phyloP scores from a whole-genome alignment of 768 basidiomycete species.

The Leccinum rimulosum region DNA sequence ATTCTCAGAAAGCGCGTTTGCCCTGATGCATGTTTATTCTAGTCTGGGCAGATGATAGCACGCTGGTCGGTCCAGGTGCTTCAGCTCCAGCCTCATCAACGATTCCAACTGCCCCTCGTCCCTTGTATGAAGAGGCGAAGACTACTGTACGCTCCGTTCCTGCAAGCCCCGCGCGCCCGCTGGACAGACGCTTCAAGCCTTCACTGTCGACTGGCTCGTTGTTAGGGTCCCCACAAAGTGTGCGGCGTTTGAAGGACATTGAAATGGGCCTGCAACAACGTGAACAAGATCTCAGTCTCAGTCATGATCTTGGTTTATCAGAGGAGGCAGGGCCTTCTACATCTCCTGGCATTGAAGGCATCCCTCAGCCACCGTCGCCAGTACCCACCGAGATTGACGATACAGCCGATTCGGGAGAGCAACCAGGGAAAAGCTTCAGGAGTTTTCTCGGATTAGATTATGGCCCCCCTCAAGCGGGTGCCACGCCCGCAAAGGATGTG shows the following conservation, averaged over 20 bases:
- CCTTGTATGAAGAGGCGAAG: conserved; percentile 1
- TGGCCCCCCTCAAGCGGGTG: conserved; percentile 7
- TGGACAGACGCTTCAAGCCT: not conserved
- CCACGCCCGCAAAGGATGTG: conserved; percentile 6
- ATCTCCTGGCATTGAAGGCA: not conserved
- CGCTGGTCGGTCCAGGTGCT: not conserved
- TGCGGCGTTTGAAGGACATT: conserved; percentile 15
- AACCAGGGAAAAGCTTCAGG: conserved; percentile 12
- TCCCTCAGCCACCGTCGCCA: conserved; percentile 27
- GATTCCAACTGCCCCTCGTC: not conserved
- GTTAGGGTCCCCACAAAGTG: conserved; percentile 8
- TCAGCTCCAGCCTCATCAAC: not conserved
- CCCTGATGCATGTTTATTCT: not conserved
- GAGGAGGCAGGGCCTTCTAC: conserved; percentile 3
- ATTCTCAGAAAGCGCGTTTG: not conserved
- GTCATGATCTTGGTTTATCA: conserved; percentile 4
- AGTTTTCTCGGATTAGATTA: conserved; percentile 25
- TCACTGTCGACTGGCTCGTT: not conserved
- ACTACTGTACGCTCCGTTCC: not conserved
- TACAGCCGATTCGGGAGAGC: conserved; percentile 15
- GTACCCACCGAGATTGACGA: conserved; percentile 24
- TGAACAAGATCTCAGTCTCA: conserved; percentile 11
- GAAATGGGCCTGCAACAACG: conserved; percentile 18
- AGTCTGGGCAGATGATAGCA: conserved; percentile 36
- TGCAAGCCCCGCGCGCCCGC: not conserved